Evolutionary conservation across 768 basidiomycete species (phyloP), one percentile per base, ranked within the genome.

Genomic region (Paxillus involutus): DNA sequence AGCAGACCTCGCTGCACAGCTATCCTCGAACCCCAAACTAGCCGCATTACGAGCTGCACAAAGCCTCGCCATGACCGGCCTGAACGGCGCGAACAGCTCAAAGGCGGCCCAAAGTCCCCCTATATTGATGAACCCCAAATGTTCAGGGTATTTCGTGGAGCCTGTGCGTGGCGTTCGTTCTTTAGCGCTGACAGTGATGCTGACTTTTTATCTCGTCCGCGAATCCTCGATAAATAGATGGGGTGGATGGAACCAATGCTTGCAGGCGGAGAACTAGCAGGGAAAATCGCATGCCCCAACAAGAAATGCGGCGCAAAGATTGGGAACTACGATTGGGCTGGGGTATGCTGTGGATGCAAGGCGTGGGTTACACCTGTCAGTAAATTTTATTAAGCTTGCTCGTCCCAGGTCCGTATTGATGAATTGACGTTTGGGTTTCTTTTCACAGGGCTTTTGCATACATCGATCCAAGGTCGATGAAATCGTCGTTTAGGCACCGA

Each of bases 261-360:
- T 9, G 78, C 83, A 35, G 70, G 74, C n/a, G 95, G 94, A 0
- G 79, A 85, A 42, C 73, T 95, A 36, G 81, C 86, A 0, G 97
- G 97, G 16, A 97, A 94, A 78, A 90, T 99, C 60, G 55, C 81
- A 0, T 99, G 97, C 62, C 97, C 97, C 4, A 96, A 95, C 70
- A 80, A 85, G 63, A 94, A 91, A 64, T 99, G 97, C 63, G 80
- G 80, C 3, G 85, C 83, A 24, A 99, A 99, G 74, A 77, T 99
- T 16, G 97, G 97, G 3, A 97, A 91, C 68, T 98, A 86, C 62
- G 94, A 97, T 67, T 99, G 97, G 97, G 93, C 94, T 5, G 96
- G 96, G 0, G 85, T 91, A 29, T 83, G 86, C 63, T 96, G 94
- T 66, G 88, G 91, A 21, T 98, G 94, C 65, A 89, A 87, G 62